These are phyloP conservation scores for Lasiodiplodia gonubiensis DNA, from an alignment of 2,329 filamentous ascomycete species.

Conservation along the genomic window DNA sequence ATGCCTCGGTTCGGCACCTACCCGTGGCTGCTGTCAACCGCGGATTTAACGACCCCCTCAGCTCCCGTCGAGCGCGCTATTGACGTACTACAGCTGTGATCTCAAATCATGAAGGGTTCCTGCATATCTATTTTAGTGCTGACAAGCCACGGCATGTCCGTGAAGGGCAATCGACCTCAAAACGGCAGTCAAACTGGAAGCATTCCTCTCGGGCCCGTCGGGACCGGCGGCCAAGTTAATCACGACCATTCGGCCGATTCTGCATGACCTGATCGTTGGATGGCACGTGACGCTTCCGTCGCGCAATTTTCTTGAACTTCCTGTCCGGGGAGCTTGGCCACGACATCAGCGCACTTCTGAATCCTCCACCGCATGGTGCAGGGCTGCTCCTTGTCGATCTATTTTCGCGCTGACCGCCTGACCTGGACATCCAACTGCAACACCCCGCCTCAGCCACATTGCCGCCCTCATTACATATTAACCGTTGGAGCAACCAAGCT, in stretches of 20 bases:
- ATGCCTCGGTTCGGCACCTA: neutral
- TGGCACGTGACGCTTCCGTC: neutral
- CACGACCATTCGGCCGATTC: neutral
- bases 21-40: neutral
- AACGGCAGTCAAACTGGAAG: neutral
- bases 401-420: constrained; percentile 19
- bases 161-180: constrained; percentile 3
- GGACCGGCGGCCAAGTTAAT: neutral
- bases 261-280: neutral
- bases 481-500: neutral
- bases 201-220: neutral
- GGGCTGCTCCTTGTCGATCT: constrained; percentile 9
- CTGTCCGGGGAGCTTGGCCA: neutral
- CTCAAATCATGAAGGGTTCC: constrained; percentile 23
- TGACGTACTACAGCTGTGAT: constrained; percentile 6
- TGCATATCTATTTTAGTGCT: constrained; percentile 28
- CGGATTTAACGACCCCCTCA: constrained; percentile 1
- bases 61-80: constrained; percentile 14
- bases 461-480: neutral
- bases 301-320: neutral
- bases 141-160: neutral
- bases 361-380: neutral
- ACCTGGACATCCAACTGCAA: constrained; percentile 14
- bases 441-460: neutral
- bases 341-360: neutral